These are phyloP conservation scores for Sordariomycetes sp. DNA, from an alignment of 2,329 filamentous ascomycete species.

Conservation along the genomic window DNA sequence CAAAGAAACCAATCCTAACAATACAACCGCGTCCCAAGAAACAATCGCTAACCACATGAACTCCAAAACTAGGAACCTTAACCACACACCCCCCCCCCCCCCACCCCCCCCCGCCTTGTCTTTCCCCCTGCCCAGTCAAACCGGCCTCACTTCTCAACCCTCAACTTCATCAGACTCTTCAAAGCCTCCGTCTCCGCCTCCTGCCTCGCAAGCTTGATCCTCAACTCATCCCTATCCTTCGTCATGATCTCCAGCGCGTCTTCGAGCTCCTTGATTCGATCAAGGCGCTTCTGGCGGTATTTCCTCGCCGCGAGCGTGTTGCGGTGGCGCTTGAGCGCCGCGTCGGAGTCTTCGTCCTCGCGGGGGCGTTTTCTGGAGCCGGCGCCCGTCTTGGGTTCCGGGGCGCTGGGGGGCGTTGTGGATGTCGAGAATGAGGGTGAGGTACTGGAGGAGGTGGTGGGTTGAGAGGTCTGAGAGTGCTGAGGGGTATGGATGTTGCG, in stretches of 20 bases:
- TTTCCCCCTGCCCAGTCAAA: neutral
- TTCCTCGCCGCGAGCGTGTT: conserved; percentile 62
- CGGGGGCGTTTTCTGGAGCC: neutral
- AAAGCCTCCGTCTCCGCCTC: conserved; percentile 53
- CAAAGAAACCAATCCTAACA: neutral
- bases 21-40: neutral
- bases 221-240: conserved; percentile 49
- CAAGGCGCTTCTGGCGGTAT: conserved; percentile 57
- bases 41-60: neutral
- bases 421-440: neutral
- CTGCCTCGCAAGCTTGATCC: conserved; percentile 45
- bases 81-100: too few relatives aligned
- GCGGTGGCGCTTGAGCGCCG: conserved; percentile 43
- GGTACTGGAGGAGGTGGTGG: neutral
- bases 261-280: conserved; percentile 51
- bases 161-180: conserved; percentile 28
- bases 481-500: neutral
- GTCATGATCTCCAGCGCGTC: conserved; percentile 42
- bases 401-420: conserved; percentile 6
- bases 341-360: conserved; percentile 12
- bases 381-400: conserved; percentile 8
- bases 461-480: too few relatives aligned
- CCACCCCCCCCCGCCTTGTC: too few relatives aligned
- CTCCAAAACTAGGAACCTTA: neutral
- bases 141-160: neutral